Evolutionary conservation across 108 stramenopile species (phyloP), one percentile per base, ranked within the genome.

Genomic region (Discostella pseudostelligera): DNA sequence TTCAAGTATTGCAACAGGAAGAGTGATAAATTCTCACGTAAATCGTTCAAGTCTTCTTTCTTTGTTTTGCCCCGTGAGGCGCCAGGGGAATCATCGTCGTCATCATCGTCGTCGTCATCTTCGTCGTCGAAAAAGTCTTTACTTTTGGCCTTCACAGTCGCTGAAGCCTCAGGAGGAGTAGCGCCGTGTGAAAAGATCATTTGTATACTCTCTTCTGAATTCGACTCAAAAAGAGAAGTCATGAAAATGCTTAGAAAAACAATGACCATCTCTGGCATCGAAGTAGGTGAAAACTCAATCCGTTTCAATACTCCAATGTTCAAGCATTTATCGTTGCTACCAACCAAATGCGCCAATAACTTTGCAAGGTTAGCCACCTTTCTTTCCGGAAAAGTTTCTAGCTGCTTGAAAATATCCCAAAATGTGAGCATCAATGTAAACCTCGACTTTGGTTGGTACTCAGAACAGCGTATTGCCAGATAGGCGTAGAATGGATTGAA

Each of bases 401-500:
- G 82, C 49, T 85, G 84, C 73, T 99, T 97, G 56, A 99, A 96
- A 19, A 65, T 56, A 72, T 99, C 98, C 97, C 97, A 97, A 61
- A 87, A 96, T 14, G 96, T 87, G 44, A 96, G 72, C 66, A 95
- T 96, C 39, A 99, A 72, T 6, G 97, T 90, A 62, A 96, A 96
- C 54, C 89, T 96, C 67, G 81, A 82, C 57, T 93, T 93, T 6
- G 70, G 76, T 59, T 93, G 93, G 63, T 83, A 92, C 56, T 96
- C 96, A 63, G 96, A 96, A 49, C 97, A 81, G 0, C 94, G 81
- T 50, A 78, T 79, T 12, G 91, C 90, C 47, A 99, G 80, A 53
- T 88, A 84, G 8, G 95, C 90, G 68, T 97, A 99, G 70, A 86
- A 97, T 22, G 92, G 88, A 66, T 97, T 97, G 89, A 90, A 97